A percentile compares a stretch with the other conserved stretches of the same genome.
phyloP scores from a whole-genome alignment of 1,139 yeast genomes.

The Candida dubliniensis region DNA sequence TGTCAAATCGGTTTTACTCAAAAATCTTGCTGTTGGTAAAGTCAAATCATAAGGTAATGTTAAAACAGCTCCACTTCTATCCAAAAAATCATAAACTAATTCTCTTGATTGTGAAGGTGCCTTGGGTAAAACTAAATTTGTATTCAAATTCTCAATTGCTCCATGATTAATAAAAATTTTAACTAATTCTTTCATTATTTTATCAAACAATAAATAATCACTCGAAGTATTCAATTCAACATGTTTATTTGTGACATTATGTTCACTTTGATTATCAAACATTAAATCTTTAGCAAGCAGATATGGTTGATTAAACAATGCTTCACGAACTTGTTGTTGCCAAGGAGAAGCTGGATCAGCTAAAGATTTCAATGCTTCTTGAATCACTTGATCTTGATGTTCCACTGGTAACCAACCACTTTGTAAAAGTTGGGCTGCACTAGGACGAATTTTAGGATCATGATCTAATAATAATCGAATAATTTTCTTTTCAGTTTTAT shows the following conservation, averaged over 20 bases:
- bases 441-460: conserved; percentile 73
- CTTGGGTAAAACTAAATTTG: conserved; percentile 67
- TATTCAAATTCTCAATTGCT: conserved; percentile 68
- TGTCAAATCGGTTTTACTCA: conserved; percentile 61
- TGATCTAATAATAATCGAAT: conserved; percentile 70
- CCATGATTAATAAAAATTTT: conserved; percentile 77
- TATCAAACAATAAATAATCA: conserved; percentile 46
- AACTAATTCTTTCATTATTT: conserved; percentile 57
- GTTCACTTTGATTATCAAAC: conserved; percentile 49
- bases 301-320: conserved; percentile 80
- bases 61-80: conserved; percentile 80
- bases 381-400: conserved; percentile 84
- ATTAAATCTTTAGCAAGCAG: conserved; percentile 78
- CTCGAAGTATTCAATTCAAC: conserved; percentile 22
- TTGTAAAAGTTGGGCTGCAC: conserved; percentile 70
- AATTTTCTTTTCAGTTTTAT: conserved; percentile 61
- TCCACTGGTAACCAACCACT: conserved; percentile 87
- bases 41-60: conserved; percentile 89
- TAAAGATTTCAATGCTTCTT: conserved; percentile 80
- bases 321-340: conserved; percentile 88
- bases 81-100: conserved; percentile 76
- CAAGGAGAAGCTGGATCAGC: conserved; percentile 92
- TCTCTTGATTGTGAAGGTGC: conserved; percentile 68
- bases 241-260: conserved; percentile 12
- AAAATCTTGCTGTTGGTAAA: conserved; percentile 79